Evolutionary conservation across 441 rosid species (phyloP), one percentile per base, ranked within the genome.

Genomic region (Aleurites moluccanus): DNA sequence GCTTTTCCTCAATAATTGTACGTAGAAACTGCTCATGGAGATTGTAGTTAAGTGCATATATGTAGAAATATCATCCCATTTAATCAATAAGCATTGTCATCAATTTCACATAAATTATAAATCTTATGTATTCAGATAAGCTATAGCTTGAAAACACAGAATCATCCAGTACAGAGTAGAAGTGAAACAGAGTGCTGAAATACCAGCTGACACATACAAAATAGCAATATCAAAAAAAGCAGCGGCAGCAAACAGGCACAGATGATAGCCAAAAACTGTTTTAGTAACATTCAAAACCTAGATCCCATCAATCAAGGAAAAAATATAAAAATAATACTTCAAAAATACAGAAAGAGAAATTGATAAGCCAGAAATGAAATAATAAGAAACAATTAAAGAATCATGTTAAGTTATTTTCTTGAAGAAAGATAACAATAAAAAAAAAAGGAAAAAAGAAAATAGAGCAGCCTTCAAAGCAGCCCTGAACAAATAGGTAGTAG

Each of bases 1-100:
- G 94, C 86, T 83, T 88, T 84, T 87, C 90, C 77, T 85, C 86
- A 47, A 90, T 85, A 81, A 89, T 88, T 38, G 81, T 52, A 60
- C n/a, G 81, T 60, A 93, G 77, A 83, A 88, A 84, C 99, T 95
- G 92, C 76, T 63, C 83, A 86, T 59, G 75, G 59, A 59, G 60
- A 61, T 6, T 33, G 18, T 27, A 50, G 18, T n/a, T 63, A 52
- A 63, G 57, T 21, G 53, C 56, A 75, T 72, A 65, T 14, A 62
- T 35, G 5, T 25, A 66, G 64, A 64, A 18, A 63, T 23, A 72
- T n/a, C 15, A 44, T n/a, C 61, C 72, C 64, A 47, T 53, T 50
- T 13, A 73, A 61, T 57, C 1, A 45, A 60, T 14, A 38, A 23
- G 27, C 49, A 44, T 27, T 20, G 44, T 42, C 56, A 75, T 35